Base-by-base conservation (phyloP, 2,329 filamentous ascomycete genomes). In the Trichoderma sp. region DNA sequence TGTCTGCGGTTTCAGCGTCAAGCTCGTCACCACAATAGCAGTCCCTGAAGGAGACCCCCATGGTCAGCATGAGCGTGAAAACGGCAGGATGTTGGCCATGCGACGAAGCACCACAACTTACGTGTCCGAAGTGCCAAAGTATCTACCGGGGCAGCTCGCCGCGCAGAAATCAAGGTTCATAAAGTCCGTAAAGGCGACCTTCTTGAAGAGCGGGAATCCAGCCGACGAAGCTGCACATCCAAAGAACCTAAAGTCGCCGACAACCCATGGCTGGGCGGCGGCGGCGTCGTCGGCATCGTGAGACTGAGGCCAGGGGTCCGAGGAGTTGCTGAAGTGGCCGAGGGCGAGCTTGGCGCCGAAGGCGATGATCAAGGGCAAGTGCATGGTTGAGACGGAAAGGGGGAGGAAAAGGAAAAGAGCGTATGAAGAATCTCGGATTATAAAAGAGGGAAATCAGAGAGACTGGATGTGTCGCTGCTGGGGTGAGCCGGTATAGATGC, bases 361-460 rank as follows among this genome's bases (percentile, higher is more conserved):
- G 68, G 73, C 72, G 57, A 74, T 62, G 47, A 76, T 51, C 61
- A 69, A 55, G 55, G 73, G 68, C 68, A 69, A 74, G 69, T 72
- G 74, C 75, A 77, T 77, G 12, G 24, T 34, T 19, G n/a, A 61
- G 73, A 68, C 67, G 69, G 72, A 69, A 71, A 72, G 72, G 26
- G 30, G 21, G 30, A 67, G 70, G 19, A 44, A 58, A 56, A 63
- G n/a, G n/a, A 67, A 72, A 70, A 65, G 69, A 74, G 69, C 67
- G 70, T 63, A 69, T 19, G 21, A 10, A 58, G 17, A 70, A 69
- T 71, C 74, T 74, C 73, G 70, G 71, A 67, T 63, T 65, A 15
- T 68, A 57, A 71, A 69, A 66, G 75, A 75, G 54, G 67, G 72
- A 68, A 71, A 72, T 75, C 74, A 7, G 73, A 76, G 74, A 72